Percentiles rank a stretch among this genome's conserved stretches.
phyloP scores from a whole-genome alignment of 2,329 filamentous ascomycete genomes.

The Fusarium neocosmosporiellum region DNA sequence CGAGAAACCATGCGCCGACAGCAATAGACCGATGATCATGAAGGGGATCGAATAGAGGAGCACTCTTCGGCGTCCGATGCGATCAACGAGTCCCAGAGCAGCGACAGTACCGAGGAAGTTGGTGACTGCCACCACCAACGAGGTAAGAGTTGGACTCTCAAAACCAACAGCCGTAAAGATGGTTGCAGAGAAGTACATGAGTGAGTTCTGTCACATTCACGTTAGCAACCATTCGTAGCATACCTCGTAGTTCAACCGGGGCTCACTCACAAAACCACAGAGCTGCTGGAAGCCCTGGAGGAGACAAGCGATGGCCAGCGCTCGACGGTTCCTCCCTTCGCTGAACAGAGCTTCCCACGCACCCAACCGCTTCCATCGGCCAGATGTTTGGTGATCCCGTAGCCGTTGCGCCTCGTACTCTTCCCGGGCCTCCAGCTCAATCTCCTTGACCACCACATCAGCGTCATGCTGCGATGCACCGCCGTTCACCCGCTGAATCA shows the following conservation, averaged over 20 bases:
- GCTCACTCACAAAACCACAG: conserved; percentile 76
- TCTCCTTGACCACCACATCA: conserved; percentile 71
- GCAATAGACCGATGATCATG: conserved; percentile 79
- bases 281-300: conserved; percentile 90
- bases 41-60: conserved; percentile 85
- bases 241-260: background rate
- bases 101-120: conserved; percentile 85
- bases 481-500: conserved; percentile 75
- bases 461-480: conserved; percentile 59
- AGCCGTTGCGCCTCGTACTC: conserved; percentile 66
- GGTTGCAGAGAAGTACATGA: conserved; percentile 92
- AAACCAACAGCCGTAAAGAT: conserved; percentile 85
- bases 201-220: conserved; percentile 70
- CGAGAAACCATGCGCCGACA: conserved; percentile 79
- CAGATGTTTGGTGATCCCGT: conserved; percentile 44
- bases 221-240: conserved; percentile 11
- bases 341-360: conserved; percentile 65
- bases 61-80: conserved; percentile 81
- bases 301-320: conserved; percentile 85
- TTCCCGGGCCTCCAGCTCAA: conserved; percentile 79
- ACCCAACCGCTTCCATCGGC: conserved; percentile 53
- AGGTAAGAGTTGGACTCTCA: conserved; percentile 80
- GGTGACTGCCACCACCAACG: conserved; percentile 82
- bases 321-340: conserved; percentile 75
- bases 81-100: conserved; percentile 82